These are phyloP conservation scores for Pneumocystis oryctolagi DNA, from an alignment of 1,139 yeast genomes.

Conservation along the genomic window DNA sequence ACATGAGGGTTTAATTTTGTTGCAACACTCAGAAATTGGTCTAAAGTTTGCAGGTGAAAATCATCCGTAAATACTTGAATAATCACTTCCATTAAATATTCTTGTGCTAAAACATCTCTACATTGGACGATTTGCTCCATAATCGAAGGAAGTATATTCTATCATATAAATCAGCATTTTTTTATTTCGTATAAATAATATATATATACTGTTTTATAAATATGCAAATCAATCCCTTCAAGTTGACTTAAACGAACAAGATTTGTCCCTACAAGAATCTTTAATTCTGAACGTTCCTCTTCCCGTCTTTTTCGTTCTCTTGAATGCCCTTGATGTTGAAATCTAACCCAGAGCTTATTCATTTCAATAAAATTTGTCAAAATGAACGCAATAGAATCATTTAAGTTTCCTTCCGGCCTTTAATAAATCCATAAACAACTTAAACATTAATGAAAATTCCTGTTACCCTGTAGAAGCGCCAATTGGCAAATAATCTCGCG, in stretches of 20 bases:
- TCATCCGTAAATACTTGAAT: slow-evolving; percentile 92
- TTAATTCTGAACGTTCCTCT: slow-evolving; percentile 73
- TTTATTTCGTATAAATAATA: neutral
- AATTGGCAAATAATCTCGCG: slow-evolving; percentile 53
- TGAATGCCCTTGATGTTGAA: slow-evolving; percentile 91
- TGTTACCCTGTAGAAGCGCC: slow-evolving; percentile 16
- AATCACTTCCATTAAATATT: slow-evolving; percentile 72
- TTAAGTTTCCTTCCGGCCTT: slow-evolving; percentile 34
- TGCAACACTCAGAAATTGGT: slow-evolving; percentile 49
- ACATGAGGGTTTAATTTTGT: slow-evolving; percentile 57
- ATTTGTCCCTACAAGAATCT: slow-evolving; percentile 84
- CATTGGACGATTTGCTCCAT: slow-evolving; percentile 89
- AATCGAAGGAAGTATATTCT: slow-evolving; percentile 55
- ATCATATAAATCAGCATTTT: neutral
- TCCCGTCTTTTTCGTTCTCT: slow-evolving; percentile 62
- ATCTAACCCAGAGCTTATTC: slow-evolving; percentile 94
- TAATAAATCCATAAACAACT: slow-evolving; percentile 1
- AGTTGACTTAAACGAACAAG: slow-evolving; percentile 78
- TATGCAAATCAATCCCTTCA: slow-evolving; percentile 51
- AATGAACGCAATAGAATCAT: slow-evolving; percentile 57
- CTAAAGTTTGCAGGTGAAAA: slow-evolving; percentile 66
- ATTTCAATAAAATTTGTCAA: slow-evolving; percentile 83
- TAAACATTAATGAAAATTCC: slow-evolving; percentile 7
- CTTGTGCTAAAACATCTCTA: slow-evolving; percentile 81
- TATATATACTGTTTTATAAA: slow-evolving; percentile 34